Evolutionary conservation across 1,284 basidiomycete species (phyloP).

Genomic region (Thelephora terrestris): DNA sequence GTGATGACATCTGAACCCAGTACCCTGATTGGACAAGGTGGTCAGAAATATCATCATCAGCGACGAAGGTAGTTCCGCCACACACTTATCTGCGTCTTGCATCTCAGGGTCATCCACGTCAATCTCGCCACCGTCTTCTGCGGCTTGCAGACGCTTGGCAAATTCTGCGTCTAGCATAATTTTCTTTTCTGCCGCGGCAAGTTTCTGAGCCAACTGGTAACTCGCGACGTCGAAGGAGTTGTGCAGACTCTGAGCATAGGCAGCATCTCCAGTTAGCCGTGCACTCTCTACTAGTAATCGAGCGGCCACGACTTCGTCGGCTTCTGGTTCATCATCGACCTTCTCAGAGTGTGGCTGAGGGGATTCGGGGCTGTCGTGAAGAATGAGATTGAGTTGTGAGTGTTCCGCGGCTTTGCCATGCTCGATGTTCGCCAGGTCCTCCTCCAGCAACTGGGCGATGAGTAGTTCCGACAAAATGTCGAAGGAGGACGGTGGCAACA

Average conservation of each 20-base stretch:
- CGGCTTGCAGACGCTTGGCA: slow-evolving; percentile 26
- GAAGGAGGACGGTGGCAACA: background rate
- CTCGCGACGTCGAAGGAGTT: slow-evolving; percentile 18
- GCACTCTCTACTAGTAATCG: slow-evolving; percentile 22
- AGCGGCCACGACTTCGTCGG: slow-evolving; percentile 24
- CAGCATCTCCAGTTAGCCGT: slow-evolving; percentile 21
- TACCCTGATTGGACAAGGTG: slow-evolving; percentile 11
- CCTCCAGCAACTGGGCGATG: slow-evolving; percentile 27
- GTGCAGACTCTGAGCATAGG: slow-evolving; percentile 26
- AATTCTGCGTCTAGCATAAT: slow-evolving; percentile 28
- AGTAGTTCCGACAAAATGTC: slow-evolving; percentile 22
- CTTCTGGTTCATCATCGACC: slow-evolving; percentile 5
- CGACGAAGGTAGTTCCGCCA: background rate
- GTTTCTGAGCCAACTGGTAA: slow-evolving; percentile 25
- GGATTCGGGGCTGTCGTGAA: slow-evolving; percentile 15
- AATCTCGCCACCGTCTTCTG: slow-evolving; percentile 18
- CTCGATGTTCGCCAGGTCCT: slow-evolving; percentile 20
- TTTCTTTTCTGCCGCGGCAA: slow-evolving; percentile 31
- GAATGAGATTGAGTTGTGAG: slow-evolving; percentile 22
- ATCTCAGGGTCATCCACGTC: slow-evolving; percentile 16
- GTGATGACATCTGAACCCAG: slow-evolving; percentile 21
- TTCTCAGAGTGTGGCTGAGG: slow-evolving; percentile 16
- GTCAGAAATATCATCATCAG: background rate
- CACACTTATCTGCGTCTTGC: slow-evolving; percentile 24
- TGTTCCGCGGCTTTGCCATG: slow-evolving; percentile 24